Evolutionary conservation across 1,284 basidiomycete genomes (phyloP).

Genomic region (Cronartium quercuum): DNA sequence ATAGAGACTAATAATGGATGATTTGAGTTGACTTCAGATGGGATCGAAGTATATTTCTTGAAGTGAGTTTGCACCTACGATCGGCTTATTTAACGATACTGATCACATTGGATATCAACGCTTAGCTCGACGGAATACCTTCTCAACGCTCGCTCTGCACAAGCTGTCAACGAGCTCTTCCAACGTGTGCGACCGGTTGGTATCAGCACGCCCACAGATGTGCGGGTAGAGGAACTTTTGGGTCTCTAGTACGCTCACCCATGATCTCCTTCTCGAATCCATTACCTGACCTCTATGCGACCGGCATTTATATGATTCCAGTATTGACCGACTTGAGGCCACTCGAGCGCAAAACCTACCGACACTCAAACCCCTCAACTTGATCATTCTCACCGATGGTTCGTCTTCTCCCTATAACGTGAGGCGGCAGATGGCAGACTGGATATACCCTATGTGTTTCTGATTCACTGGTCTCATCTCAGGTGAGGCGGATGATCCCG

Average conservation of each 20-base stretch:
- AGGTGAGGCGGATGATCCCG: slow-evolving; percentile 55
- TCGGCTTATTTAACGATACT: not conserved
- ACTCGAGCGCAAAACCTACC: slow-evolving; percentile 48
- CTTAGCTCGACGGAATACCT: slow-evolving; percentile 28
- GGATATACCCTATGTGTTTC: too few relatives aligned
- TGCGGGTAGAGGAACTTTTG: slow-evolving; percentile 28
- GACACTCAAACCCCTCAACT: slow-evolving; percentile 57
- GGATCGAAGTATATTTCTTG: slow-evolving; percentile 37
- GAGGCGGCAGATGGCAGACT: too few relatives aligned
- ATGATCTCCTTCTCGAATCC: not conserved
- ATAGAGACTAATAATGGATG: too few relatives aligned
- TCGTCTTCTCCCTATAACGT: too few relatives aligned
- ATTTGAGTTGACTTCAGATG: slow-evolving; percentile 10
- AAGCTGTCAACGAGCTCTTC: slow-evolving; percentile 5
- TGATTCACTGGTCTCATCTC: too few relatives aligned
- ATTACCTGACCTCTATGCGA: too few relatives aligned
- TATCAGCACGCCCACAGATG: slow-evolving; percentile 35
- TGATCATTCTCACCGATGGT: slow-evolving; percentile 62
- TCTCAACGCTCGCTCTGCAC: slow-evolving; percentile 15
- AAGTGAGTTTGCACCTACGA: slow-evolving; percentile 4
- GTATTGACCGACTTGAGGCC: slow-evolving; percentile 40
- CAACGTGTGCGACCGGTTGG: slow-evolving; percentile 26
- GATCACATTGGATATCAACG: not conserved
- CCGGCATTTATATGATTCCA: too few relatives aligned
- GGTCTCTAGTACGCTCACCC: slow-evolving; percentile 14